Evolutionary conservation across 1,284 basidiomycete species (phyloP).

Genomic region (Xanthoconium separans): DNA sequence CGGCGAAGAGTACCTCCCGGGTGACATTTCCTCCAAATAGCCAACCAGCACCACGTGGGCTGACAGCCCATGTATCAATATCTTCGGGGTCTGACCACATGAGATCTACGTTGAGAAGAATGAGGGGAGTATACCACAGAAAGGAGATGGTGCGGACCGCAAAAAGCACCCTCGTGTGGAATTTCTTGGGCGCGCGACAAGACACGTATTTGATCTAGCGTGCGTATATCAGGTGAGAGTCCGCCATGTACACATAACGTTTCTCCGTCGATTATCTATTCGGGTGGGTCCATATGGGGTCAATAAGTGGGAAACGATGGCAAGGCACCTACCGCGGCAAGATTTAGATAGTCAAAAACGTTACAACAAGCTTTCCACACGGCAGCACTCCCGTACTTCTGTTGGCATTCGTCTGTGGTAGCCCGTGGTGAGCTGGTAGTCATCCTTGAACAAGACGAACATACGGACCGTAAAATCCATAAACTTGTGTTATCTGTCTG

Average conservation of each 20-base stretch:
- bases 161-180: slow-evolving; percentile 97
- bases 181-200: slow-evolving; percentile 93
- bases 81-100: slow-evolving; percentile 99
- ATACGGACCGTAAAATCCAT: slow-evolving; percentile 90
- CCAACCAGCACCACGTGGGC: slow-evolving; percentile 94
- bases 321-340: slow-evolving; percentile 74
- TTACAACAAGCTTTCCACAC: slow-evolving; percentile 97
- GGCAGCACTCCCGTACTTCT: slow-evolving; percentile 91
- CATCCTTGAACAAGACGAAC: neutral
- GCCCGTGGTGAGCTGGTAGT: neutral
- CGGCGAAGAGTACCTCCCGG: slow-evolving; percentile 55
- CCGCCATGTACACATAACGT: slow-evolving; percentile 93
- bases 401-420: slow-evolving; percentile 85
- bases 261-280: slow-evolving; percentile 88
- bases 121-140: neutral
- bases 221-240: slow-evolving; percentile 89
- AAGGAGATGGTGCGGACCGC: slow-evolving; percentile 55
- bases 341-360: slow-evolving; percentile 92
- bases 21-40: slow-evolving; percentile 90
- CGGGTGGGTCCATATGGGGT: neutral
- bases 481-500: slow-evolving; percentile 96
- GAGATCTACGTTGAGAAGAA: slow-evolving; percentile 57
- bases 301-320: neutral
- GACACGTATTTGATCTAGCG: slow-evolving; percentile 89
- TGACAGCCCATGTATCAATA: slow-evolving; percentile 93